Percentiles rank a stretch among this genome's conserved stretches.
Evolutionary conservation across 192 early-diverging fungal genomes (phyloP).

Genomic region (Coemansia sp.): DNA sequence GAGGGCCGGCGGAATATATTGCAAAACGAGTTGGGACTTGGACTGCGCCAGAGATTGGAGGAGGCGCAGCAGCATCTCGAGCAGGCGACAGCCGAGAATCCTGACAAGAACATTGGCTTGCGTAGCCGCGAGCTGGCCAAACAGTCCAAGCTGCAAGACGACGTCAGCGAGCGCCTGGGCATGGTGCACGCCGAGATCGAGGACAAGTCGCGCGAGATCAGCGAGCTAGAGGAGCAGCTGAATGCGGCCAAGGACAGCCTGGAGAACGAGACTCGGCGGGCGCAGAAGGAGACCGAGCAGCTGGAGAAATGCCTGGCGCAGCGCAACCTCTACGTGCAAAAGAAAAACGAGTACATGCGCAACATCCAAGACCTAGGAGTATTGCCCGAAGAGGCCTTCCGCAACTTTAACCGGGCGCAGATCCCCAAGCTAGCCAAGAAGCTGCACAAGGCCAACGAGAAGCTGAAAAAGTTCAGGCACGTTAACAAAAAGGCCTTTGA

Average conservation of each 20-base stretch:
- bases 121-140: constrained; percentile 46
- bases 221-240: constrained; percentile 56
- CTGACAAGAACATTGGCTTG: constrained; percentile 47
- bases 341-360: constrained; percentile 84
- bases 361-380: constrained; percentile 96
- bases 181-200: constrained; percentile 45
- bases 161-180: constrained; percentile 29
- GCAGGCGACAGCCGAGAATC: constrained; percentile 51
- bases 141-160: constrained; percentile 30
- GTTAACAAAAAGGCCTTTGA: constrained; percentile 99
- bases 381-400: constrained; percentile 89
- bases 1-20: constrained; percentile 73
- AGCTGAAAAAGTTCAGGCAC: constrained; percentile 85
- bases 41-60: constrained; percentile 68
- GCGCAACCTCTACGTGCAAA: constrained; percentile 70
- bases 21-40: constrained; percentile 71
- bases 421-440: constrained; percentile 59
- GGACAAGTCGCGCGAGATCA: constrained; percentile 49
- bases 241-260: constrained; percentile 32
- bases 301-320: constrained; percentile 76
- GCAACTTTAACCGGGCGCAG: constrained; percentile 61
- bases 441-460: constrained; percentile 81
- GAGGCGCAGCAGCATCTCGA: constrained; percentile 70
- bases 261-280: constrained; percentile 35
- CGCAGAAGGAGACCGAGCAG: constrained; percentile 46